Evolutionary conservation across 495 filamentous ascomycete genomes (phyloP), one percentile per base, ranked within the genome.

Genomic region (Trichoderma orchidacearum): DNA sequence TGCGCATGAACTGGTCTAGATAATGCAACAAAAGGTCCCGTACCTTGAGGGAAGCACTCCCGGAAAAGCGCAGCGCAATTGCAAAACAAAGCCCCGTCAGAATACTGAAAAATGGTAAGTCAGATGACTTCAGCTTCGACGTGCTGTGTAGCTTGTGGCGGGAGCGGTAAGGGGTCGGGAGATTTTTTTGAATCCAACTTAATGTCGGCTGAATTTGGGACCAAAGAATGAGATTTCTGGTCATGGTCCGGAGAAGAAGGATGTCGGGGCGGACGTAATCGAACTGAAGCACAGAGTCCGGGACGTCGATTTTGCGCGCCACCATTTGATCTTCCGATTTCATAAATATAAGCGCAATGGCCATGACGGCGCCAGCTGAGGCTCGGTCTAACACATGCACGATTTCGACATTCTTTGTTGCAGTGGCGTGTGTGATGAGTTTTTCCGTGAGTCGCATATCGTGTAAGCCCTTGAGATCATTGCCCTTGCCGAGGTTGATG

Each of bases 211-310:
- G 66, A 55, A 97, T 95, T 52, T 82, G 74, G 58, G 85, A 84
- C 93, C 93, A 99, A 73, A 96, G 82, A 62, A 99, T 96, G 48
- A 99, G 63, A 66, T 96, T 86, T 64, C 84, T 84, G n/a, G 93
- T 87, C 45, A 97, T 74, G 0, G 91, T 96, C 13, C 93, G 84
- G 13, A 99, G 74, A 3, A 99, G 79, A 64, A 96, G 85, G 27
- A 95, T 82, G 69, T 99, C 93, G 1, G 93, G 92, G 13, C 93
- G 82, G 23, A 96, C 84, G 66, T 97, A 95, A 64, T 96, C 94
- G 65, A 95, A 96, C 53, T 96, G 87, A 56, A 91, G 77, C 15
- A 85, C 72, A 0, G 91, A 89, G 61, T 96, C 87, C 5, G 94
- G 93, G 1, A 96, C 82, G 65, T 96, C 89, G 34, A 99, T 85